phyloP scores from a whole-genome alignment of 495 filamentous ascomycete species.

The Penicillium tannophilum region DNA sequence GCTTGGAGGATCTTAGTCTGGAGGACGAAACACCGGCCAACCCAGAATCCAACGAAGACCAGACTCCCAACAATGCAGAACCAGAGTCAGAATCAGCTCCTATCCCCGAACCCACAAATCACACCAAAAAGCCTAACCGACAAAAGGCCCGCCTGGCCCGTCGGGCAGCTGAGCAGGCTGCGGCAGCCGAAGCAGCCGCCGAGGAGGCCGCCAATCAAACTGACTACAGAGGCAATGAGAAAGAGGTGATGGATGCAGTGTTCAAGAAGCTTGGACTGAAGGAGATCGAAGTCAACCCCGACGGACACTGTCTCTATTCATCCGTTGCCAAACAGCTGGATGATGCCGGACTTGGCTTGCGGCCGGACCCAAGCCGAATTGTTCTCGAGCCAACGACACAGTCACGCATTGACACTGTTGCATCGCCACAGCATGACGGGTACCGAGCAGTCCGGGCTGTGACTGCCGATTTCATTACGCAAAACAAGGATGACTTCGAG shows the following conservation, averaged over 20 bases:
- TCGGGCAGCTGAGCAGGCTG: constrained; percentile 80
- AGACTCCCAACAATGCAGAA: constrained; percentile 14
- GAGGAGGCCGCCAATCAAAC: constrained; percentile 74
- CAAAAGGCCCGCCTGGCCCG: constrained; percentile 90
- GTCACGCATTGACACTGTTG: constrained; percentile 47
- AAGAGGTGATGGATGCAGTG: constrained; percentile 63
- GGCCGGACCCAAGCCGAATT: constrained; percentile 47
- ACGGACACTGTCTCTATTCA: constrained; percentile 96
- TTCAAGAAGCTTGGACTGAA: constrained; percentile 63
- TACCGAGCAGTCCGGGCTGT: constrained; percentile 52
- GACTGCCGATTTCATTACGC: constrained; percentile 57
- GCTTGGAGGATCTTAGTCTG: constrained; percentile 34
- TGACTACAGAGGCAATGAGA: constrained; percentile 73
- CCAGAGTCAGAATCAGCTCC: constrained; percentile 9
- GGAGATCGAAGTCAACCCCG: constrained; percentile 81
- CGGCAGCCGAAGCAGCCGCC: constrained; percentile 63
- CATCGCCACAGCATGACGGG: constrained; percentile 44
- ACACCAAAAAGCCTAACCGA: constrained; percentile 77
- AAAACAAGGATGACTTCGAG: constrained; percentile 62
- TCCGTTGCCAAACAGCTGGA: constrained; percentile 84
- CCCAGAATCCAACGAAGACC: constrained; percentile 20
- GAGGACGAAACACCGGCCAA: constrained; percentile 26
- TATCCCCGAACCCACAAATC: constrained; percentile 18
- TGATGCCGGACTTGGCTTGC: constrained; percentile 44
- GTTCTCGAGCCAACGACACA: constrained; percentile 38